Percentiles rank a stretch among this genome's conserved stretches.
phyloP scores from a whole-genome alignment of 371 early-diverging fungal genomes.

The Gilbertella persicaria region DNA sequence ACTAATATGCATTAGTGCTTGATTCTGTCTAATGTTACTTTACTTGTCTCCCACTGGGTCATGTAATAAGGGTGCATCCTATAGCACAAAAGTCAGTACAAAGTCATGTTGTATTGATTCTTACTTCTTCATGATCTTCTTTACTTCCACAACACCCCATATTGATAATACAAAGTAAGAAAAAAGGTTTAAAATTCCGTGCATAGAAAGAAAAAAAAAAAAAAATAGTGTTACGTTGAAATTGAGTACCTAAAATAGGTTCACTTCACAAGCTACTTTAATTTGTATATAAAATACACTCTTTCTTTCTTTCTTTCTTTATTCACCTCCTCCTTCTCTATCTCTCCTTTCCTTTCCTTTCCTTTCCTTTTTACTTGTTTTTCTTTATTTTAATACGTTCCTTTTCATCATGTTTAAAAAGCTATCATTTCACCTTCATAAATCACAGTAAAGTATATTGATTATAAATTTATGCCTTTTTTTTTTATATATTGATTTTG shows the following conservation, averaged over 20 bases:
- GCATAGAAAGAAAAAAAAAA: slow-evolving; percentile 1
- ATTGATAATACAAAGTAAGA: neutral
- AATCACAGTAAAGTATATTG: slow-evolving; percentile 3
- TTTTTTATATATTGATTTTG: neutral
- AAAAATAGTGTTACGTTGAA: neutral
- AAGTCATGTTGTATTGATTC: neutral
- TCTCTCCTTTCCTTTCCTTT: neutral
- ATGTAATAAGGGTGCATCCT: slow-evolving; percentile 37
- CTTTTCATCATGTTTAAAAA: slow-evolving; percentile 20
- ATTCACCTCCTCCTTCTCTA: neutral
- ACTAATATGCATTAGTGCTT: slow-evolving; percentile 3
- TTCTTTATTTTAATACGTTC: too few species aligned
- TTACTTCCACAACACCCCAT: slow-evolving; percentile 55
- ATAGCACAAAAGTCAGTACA: neutral
- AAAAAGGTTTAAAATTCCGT: neutral
- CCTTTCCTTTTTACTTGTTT: slow-evolving; percentile 1
- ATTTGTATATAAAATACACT: neutral
- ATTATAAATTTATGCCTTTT: neutral
- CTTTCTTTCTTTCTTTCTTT: neutral
- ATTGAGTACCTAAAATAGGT: neutral
- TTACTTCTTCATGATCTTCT: slow-evolving; percentile 44
- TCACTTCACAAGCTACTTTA: neutral
- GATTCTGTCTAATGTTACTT: neutral
- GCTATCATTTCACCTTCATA: slow-evolving; percentile 20
- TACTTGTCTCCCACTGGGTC: slow-evolving; percentile 37